phyloP scores from a whole-genome alignment of 2,329 filamentous ascomycete genomes.

The Fusarium sulawesiense region DNA sequence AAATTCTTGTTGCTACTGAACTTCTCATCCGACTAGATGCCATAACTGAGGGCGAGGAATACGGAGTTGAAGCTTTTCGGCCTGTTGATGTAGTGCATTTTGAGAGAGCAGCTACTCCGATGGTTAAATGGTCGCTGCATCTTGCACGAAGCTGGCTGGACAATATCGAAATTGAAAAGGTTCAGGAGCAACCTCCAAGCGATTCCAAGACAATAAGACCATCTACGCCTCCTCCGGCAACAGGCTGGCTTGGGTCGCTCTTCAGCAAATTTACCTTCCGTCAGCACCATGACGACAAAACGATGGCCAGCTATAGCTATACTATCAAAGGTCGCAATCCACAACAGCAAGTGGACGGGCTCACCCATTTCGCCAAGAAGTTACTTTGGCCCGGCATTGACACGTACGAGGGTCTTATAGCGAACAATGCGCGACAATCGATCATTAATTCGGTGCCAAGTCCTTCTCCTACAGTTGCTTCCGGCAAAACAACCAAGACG shows the following conservation, averaged over 20 bases:
- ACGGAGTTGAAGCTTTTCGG: constrained; percentile 62
- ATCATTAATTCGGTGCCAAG: constrained; percentile 42
- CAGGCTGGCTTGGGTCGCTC: constrained; percentile 66
- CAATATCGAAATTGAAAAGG: constrained; percentile 69
- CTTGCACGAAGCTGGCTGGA: constrained; percentile 75
- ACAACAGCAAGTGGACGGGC: constrained; percentile 68
- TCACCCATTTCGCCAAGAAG: constrained; percentile 72
- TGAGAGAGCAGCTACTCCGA: constrained; percentile 69
- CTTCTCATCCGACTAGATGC: constrained; percentile 73
- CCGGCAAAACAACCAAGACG: constrained; percentile 42
- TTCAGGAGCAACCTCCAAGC: constrained; percentile 45
- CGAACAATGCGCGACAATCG: constrained; percentile 59
- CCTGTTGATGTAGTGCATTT: constrained; percentile 70
- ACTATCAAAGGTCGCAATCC: constrained; percentile 66
- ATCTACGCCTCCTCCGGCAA: constrained; percentile 24
- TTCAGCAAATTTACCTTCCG: constrained; percentile 65
- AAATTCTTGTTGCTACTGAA: constrained; percentile 73
- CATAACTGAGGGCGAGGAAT: constrained; percentile 70
- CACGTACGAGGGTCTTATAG: constrained; percentile 60
- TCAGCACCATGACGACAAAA: constrained; percentile 53
- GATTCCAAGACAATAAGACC: constrained; percentile 12
- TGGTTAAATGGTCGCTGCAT: constrained; percentile 75
- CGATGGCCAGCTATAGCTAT: constrained; percentile 54
- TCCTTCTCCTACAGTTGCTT: constrained; percentile 47
- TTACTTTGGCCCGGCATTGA: constrained; percentile 73